Percentiles rank a stretch among this genome's conserved stretches.
These are phyloP conservation scores for Colletotrichum sp. DNA, from an alignment of 2,329 filamentous ascomycete species.

Conservation along the genomic window DNA sequence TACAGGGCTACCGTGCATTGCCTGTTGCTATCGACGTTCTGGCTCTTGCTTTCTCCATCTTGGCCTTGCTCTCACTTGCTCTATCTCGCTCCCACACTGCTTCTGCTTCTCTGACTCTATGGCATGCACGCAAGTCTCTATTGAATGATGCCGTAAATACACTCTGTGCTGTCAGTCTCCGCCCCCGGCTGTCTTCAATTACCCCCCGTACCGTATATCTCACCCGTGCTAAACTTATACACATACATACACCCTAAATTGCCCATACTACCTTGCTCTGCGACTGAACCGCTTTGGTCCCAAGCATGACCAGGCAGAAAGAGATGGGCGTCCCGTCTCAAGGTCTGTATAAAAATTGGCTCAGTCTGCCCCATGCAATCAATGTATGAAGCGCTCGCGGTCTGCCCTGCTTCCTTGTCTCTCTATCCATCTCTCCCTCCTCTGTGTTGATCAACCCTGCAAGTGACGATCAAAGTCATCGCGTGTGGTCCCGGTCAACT, in stretches of 20 bases:
- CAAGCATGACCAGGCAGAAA: not conserved
- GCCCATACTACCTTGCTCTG: not conserved
- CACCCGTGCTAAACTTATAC: not conserved
- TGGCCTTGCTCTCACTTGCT: not conserved
- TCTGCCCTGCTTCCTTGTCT: not conserved
- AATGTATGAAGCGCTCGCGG: not conserved
- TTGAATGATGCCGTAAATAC: not conserved
- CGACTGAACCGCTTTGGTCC: not conserved
- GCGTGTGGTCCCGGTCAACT: not conserved
- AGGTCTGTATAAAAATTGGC: not conserved
- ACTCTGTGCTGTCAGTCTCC: not conserved
- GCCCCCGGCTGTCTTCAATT: not conserved
- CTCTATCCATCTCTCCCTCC: not conserved
- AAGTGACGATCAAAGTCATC: not conserved
- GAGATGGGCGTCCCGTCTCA: not conserved
- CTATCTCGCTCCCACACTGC: not conserved
- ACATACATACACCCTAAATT: not conserved
- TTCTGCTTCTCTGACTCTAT: not conserved
- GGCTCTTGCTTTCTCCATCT: not conserved
- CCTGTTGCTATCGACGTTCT: not conserved
- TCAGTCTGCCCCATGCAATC: not conserved
- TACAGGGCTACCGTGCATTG: not conserved
- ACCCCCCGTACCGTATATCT: not conserved
- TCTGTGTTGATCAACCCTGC: not conserved
- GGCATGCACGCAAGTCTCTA: not conserved